A percentile compares a stretch with the other conserved stretches of the same genome.
phyloP scores from a whole-genome alignment of 1,284 basidiomycete genomes.

The Sparassis latifolia region DNA sequence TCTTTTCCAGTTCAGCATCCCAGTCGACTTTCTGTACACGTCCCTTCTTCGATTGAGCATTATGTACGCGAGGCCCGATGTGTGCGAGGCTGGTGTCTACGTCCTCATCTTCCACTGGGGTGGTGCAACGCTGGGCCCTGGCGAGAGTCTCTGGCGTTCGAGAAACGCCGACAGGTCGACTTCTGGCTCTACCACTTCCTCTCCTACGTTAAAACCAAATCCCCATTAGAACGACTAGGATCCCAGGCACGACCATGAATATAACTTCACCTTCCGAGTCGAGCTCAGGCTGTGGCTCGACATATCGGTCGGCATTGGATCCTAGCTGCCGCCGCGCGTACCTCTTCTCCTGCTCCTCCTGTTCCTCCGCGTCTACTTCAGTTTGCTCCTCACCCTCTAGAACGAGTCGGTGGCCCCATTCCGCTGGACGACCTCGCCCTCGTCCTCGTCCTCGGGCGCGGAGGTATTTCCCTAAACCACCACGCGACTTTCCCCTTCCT shows the following conservation, averaged over 20 bases:
- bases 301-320: slow-evolving; percentile 67
- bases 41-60: slow-evolving; percentile 44
- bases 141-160: slow-evolving; percentile 46
- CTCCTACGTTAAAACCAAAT: slow-evolving; percentile 34
- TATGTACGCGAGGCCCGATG: slow-evolving; percentile 30
- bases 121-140: slow-evolving; percentile 19
- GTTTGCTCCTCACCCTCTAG: slow-evolving; percentile 50
- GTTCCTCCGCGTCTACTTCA: slow-evolving; percentile 36
- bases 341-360: slow-evolving; percentile 39
- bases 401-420: slow-evolving; percentile 50
- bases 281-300: slow-evolving; percentile 53
- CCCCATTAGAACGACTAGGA: too few relatives aligned
- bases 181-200: slow-evolving; percentile 63
- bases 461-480: slow-evolving; percentile 67
- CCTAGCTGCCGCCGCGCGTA: slow-evolving; percentile 53
- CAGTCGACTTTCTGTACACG: slow-evolving; percentile 58
- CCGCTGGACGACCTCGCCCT: slow-evolving; percentile 53
- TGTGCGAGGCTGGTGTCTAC: slow-evolving; percentile 57
- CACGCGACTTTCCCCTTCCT: slow-evolving; percentile 52
- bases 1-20: slow-evolving; percentile 55
- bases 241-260: too few relatives aligned
- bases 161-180: slow-evolving; percentile 65
- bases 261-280: slow-evolving; percentile 47
- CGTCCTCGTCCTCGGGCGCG: slow-evolving; percentile 58
- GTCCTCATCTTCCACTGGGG: slow-evolving; percentile 47